A percentile compares a stretch with the other conserved stretches of the same genome.
phyloP scores from a whole-genome alignment of 192 early-diverging fungal genomes.

The Umbelopsis vinacea region DNA sequence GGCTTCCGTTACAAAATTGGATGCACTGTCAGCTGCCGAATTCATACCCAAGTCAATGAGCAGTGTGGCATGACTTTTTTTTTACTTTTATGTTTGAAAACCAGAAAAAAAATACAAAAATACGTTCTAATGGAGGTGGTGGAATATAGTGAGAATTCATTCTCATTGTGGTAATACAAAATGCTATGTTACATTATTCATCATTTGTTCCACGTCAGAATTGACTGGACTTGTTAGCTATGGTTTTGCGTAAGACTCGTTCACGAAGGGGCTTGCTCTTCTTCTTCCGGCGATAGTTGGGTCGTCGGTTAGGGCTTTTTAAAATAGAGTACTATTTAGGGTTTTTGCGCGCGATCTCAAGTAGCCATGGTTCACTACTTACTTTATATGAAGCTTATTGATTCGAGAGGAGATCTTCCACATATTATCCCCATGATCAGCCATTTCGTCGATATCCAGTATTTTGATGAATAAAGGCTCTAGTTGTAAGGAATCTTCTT shows the following conservation, averaged over 20 bases:
- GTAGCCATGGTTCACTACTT: neutral
- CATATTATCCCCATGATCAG: conserved; percentile 10
- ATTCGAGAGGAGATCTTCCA: conserved; percentile 15
- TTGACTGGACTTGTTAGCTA: neutral
- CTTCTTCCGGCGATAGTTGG: neutral
- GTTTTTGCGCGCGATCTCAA: too few species aligned
- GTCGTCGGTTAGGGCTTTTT: conserved; percentile 3
- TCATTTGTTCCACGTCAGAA: neutral
- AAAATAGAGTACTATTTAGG: neutral
- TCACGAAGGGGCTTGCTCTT: conserved; percentile 22
- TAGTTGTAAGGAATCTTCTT: neutral
- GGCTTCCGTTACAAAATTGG: too few species aligned
- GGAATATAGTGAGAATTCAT: too few species aligned
- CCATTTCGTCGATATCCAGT: neutral
- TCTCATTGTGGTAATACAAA: too few species aligned
- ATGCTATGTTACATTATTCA: neutral
- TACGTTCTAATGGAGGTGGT: too few species aligned
- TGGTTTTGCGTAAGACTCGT: conserved; percentile 11
- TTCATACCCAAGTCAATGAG: neutral
- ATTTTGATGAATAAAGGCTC: conserved; percentile 15
- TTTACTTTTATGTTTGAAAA: neutral
- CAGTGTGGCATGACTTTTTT: neutral
- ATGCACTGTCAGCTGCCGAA: neutral
- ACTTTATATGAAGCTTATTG: conserved; percentile 19
- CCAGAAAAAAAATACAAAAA: too few species aligned